Evolutionary conservation across 2,329 filamentous ascomycete species (phyloP), one percentile per base, ranked within the genome.

Genomic region (Sporothrix brasiliensis): DNA sequence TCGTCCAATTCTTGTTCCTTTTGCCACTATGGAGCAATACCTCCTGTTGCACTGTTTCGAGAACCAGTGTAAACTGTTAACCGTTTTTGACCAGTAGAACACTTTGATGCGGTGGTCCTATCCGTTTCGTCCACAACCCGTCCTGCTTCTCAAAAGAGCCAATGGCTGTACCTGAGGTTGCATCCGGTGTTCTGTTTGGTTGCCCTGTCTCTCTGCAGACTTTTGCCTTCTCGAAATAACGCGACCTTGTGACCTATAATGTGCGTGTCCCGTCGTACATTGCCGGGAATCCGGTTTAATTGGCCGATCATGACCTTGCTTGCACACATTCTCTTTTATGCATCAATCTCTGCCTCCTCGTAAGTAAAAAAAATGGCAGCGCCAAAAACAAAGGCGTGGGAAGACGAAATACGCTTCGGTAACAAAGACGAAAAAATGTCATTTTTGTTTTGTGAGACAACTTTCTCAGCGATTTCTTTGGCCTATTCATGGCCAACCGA

Each of bases 211-310:
- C n/a, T n/a, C n/a, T n/a, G n/a, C n/a, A n/a, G n/a, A 16, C 58
- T 11, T 49, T 14, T n/a, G 27, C 19, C 24, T 65, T 34, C 44
- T 27, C 54, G 16, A 65, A 66, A 66, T 63, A 34, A 65, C 39
- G 61, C 63, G 63, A 19, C 63, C 61, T 66, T 66, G 63, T 66
- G 63, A 66, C 63, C 60, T 16, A 39, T 24, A 27, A 14, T 11
- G 19, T 52, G 19, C 47, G 34, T 34, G 58, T 47, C 6, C 58
- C 11, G 58, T 44, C n/a, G 58, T 47, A 44, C 58, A 27, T 63
- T 47, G 5, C 16, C 39, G n/a, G 58, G 39, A 27, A 63, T 27
- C 39, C 21, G 58, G 39, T 47, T 63, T 63, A 39, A 27, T 63
- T 63, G 58, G 58, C 58, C 39, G 39, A 10, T 39, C 21, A 9